Base-by-base conservation (phyloP, 2,329 filamentous ascomycete species). In the Aureobasidium sp. region DNA sequence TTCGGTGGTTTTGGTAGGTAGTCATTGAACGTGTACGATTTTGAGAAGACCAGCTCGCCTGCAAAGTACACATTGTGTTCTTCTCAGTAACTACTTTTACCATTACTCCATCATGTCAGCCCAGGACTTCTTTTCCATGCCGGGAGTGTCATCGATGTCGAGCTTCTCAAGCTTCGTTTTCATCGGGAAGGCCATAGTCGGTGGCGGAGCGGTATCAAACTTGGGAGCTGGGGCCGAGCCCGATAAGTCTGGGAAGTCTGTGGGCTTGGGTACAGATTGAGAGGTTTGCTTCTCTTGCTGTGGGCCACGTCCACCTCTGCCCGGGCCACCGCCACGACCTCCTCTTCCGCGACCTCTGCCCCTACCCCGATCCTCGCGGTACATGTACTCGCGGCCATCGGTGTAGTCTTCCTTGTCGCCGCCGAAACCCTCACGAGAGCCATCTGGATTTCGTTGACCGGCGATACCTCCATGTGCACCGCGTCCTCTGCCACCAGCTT, bases 381-480 rank as follows among this genome's bases (percentile, higher is more conserved):
- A 70, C 17, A 74, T 62, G 61, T 73, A 73, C 52, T 74, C 71
- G 36, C 69, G 62, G 61, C 69, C 73, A 65, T 69, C 74, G 52
- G 62, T 68, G 53, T 70, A 71, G 36, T 68, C 72, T 34, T 68
- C 66, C 58, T 66, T 70, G 66, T 70, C 70, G 15, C 70, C 68
- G 11, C 66, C 65, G 62, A 70, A 67, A 0, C 66, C 69, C 14
- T 65, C 67, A 5, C 64, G 36, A 20, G 42, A 42, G 17, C 48
- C 47, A 45, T 37, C 44, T 15, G 39, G 41, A 27, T 45, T 22
- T 29, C 62, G 45, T 27, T 42, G 49, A 20, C 71, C 76, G 42
- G 74, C 74, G 9, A 83, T 74, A 29, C 78, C 81, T 9, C 82
- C 82, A 65, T 82, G 75, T 65, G 80, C 80, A 11, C 81, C 82